A percentile compares a stretch with the other conserved stretches of the same genome.
These are phyloP conservation scores for Phytophthora multivora DNA, from an alignment of 352 stramenopile species.

Conservation along the genomic window DNA sequence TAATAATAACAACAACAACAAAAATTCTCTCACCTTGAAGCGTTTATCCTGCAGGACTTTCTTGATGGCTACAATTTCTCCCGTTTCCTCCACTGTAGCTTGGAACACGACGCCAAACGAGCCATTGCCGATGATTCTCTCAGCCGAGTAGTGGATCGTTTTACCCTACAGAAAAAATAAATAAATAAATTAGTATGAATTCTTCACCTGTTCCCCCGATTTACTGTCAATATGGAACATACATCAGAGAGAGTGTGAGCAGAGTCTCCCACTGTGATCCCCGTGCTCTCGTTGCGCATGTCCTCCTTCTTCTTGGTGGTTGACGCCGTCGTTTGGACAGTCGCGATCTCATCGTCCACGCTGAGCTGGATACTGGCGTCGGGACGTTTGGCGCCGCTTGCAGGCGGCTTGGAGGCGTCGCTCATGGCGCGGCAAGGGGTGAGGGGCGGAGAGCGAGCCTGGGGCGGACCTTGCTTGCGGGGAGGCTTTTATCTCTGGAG, in stretches of 20 bases:
- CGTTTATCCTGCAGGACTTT: constrained; percentile 99
- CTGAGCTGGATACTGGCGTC: constrained; percentile 19
- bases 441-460: neutral
- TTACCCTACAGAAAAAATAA: constrained; percentile 58
- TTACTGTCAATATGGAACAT: constrained; percentile 17
- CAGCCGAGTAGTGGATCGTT: constrained; percentile 96
- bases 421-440: constrained; percentile 25
- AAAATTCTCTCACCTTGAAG: constrained; percentile 91
- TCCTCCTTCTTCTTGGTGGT: constrained; percentile 74
- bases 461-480: constrained; percentile 5
- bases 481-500: neutral
- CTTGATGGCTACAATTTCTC: constrained; percentile 99
- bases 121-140: constrained; percentile 99
- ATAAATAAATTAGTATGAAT: constrained; percentile 11
- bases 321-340: constrained; percentile 45
- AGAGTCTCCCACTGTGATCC: constrained; percentile 84
- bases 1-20: too few relatives aligned
- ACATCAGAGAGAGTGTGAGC: constrained; percentile 82
- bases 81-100: constrained; percentile 95
- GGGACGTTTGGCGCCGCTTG: constrained; percentile 17
- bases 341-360: constrained; percentile 42
- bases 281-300: constrained; percentile 86
- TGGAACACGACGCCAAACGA: constrained; percentile 99
- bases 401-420: constrained; percentile 26
- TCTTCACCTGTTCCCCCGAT: neutral